Percentiles rank a stretch among this genome's conserved stretches.
These are phyloP conservation scores for Tricladium varicosporioides DNA, from an alignment of 2,329 filamentous ascomycete genomes.

Conservation along the genomic window DNA sequence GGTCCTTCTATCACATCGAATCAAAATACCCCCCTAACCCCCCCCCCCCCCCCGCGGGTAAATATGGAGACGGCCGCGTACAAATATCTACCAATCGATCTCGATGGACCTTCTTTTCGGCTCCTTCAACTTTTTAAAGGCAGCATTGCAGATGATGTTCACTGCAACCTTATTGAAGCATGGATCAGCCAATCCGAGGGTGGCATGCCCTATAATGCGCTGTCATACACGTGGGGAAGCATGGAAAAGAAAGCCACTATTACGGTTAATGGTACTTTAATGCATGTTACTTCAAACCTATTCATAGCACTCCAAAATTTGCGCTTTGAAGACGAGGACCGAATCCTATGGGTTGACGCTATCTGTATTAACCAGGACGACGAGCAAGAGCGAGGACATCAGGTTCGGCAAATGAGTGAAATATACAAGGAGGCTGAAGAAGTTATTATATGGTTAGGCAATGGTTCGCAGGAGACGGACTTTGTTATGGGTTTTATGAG, in stretches of 20 bases:
- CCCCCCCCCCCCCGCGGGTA: no score
- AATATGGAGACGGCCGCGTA: no score
- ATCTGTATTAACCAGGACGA: constrained; percentile 14
- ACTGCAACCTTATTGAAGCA: no score
- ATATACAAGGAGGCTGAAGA: constrained; percentile 22
- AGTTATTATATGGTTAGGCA: constrained; percentile 16
- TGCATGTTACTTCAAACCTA: constrained; percentile 13
- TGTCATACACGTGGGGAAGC: constrained; percentile 19
- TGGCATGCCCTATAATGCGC: constrained; percentile 11
- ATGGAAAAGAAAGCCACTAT: constrained; percentile 2
- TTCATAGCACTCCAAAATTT: constrained; percentile 12
- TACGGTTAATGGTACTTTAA: constrained; percentile 4
- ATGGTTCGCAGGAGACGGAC: constrained; percentile 4
- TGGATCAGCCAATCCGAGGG: background rate
- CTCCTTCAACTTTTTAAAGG: no score
- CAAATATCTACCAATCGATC: no score
- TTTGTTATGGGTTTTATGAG: constrained; percentile 13
- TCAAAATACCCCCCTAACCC: no score
- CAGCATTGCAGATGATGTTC: no score
- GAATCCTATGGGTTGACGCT: constrained; percentile 4
- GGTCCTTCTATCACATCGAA: no score
- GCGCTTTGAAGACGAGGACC: constrained; percentile 5
- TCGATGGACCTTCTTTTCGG: no score
- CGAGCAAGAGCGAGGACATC: constrained; percentile 17
- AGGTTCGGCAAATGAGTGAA: constrained; percentile 24